Conservation (phyloP, 176 grass and related monocot species). For the Paspalum vaginatum region DNA sequence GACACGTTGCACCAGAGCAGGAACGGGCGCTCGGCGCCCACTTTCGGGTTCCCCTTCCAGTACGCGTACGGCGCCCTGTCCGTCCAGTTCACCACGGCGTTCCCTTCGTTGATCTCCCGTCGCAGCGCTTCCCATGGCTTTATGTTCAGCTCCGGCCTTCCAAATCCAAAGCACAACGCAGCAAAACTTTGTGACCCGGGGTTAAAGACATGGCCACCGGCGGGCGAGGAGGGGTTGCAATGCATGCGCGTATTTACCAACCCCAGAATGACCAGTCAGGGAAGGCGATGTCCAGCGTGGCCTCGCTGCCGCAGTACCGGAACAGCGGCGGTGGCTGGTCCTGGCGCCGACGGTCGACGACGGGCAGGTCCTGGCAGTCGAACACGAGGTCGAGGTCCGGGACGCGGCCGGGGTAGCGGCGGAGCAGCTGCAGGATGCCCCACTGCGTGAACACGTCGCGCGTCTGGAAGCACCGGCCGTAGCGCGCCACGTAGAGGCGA, state of each 20-base stretch:
- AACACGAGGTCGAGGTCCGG: slow-evolving; percentile 76
- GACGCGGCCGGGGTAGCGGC: slow-evolving; percentile 50
- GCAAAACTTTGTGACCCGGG: not conserved
- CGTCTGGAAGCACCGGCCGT: slow-evolving; percentile 53
- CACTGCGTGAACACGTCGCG: slow-evolving; percentile 51
- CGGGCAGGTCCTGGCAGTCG: slow-evolving; percentile 53
- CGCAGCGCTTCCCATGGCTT: slow-evolving; percentile 71
- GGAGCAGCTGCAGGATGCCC: slow-evolving; percentile 75
- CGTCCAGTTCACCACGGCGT: slow-evolving; percentile 57
- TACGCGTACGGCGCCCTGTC: slow-evolving; percentile 68
- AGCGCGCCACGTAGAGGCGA: slow-evolving; percentile 46
- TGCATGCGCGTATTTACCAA: slow-evolving; percentile 46
- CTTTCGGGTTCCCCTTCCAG: slow-evolving; percentile 78
- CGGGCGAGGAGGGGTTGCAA: not conserved
- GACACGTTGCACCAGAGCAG: slow-evolving; percentile 76
- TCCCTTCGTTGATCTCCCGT: slow-evolving; percentile 45
- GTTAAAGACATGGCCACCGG: not conserved
- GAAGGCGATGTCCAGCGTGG: slow-evolving; percentile 60
- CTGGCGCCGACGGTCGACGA: slow-evolving; percentile 1
- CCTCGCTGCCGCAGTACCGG: slow-evolving; percentile 56
- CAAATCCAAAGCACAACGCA: not conserved
- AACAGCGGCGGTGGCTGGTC: slow-evolving; percentile 43
- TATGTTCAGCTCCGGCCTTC: slow-evolving; percentile 83
- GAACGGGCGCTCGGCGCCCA: slow-evolving; percentile 46
- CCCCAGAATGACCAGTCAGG: slow-evolving; percentile 82